Evolutionary conservation across 768 basidiomycete species (phyloP).

Genomic region (Cytidiella melzeri): DNA sequence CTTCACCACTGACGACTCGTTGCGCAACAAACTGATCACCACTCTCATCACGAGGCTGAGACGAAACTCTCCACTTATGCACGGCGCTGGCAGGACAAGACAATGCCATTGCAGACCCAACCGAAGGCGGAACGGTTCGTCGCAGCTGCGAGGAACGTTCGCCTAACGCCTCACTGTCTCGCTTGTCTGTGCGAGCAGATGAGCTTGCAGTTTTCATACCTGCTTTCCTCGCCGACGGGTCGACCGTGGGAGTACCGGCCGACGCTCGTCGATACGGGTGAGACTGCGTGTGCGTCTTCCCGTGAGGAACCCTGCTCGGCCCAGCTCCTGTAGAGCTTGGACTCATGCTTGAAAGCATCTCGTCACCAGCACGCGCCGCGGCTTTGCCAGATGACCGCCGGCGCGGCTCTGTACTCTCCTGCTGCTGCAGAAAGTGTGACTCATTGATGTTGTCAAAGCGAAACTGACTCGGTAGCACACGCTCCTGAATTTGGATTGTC

Average conservation of each 20-base stretch:
- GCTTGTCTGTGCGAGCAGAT: conserved; percentile 1
- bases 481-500: conserved; percentile 10
- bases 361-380: conserved; percentile 8
- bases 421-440: conserved; percentile 8
- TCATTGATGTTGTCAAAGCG: conserved; percentile 13
- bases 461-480: conserved; percentile 1
- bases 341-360: conserved; percentile 12
- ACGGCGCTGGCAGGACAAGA: conserved; percentile 6
- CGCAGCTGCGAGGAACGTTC: conserved; percentile 6
- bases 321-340: conserved; percentile 14
- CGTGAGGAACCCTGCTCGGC: conserved; percentile 15
- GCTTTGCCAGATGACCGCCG: conserved; percentile 1
- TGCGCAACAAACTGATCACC: conserved; percentile 1
- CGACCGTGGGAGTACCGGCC: conserved; percentile 4
- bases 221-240: conserved; percentile 2
- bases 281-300: conserved; percentile 9
- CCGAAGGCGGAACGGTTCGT: conserved; percentile 6
- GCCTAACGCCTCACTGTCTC: conserved; percentile 2
- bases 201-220: background rate
- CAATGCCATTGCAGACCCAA: conserved; percentile 5
- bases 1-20: conserved; percentile 1
- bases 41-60: background rate
- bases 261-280: conserved; percentile 8
- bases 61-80: conserved; percentile 11
- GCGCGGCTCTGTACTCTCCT: background rate